Evolutionary conservation across 768 basidiomycete species (phyloP).

Genomic region (Lactarius pseudohatsudake): DNA sequence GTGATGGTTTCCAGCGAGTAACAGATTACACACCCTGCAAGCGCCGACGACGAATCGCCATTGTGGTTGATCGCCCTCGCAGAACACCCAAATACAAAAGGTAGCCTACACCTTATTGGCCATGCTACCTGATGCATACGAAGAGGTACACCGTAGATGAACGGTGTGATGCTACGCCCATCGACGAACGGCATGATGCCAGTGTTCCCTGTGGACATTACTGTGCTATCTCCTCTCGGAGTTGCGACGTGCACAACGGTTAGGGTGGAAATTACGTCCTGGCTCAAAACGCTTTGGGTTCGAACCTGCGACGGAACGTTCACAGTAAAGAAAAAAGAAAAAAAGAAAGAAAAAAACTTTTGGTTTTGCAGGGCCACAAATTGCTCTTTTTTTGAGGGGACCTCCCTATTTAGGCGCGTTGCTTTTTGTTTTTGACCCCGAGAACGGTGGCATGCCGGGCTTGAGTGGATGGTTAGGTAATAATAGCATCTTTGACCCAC

Average conservation of each 20-base stretch:
- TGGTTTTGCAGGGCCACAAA: slow-evolving; percentile 8
- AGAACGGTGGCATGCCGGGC: slow-evolving; percentile 16
- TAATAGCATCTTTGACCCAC: slow-evolving; percentile 23
- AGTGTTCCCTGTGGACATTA: background rate
- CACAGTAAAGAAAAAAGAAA: background rate
- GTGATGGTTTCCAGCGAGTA: slow-evolving; percentile 7
- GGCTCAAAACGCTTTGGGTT: slow-evolving; percentile 11
- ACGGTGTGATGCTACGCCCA: background rate
- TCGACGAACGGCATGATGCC: background rate
- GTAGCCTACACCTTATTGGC: background rate
- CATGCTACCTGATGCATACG: background rate
- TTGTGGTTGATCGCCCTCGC: background rate
- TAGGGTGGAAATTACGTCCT: slow-evolving; percentile 26
- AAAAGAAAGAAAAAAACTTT: background rate
- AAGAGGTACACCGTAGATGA: background rate
- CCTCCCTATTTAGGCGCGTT: background rate
- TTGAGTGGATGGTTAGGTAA: slow-evolving; percentile 21
- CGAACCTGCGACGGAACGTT: slow-evolving; percentile 4
- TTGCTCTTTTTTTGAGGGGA: background rate
- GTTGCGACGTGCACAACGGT: slow-evolving; percentile 1
- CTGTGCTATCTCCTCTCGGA: slow-evolving; percentile 21
- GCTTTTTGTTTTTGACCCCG: slow-evolving; percentile 14
- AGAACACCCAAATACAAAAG: background rate
- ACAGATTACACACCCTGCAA: background rate
- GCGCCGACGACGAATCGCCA: background rate